These are phyloP conservation scores for Sarocladiaceae sp. DNA, from an alignment of 2,329 filamentous ascomycete genomes.

Conservation along the genomic window DNA sequence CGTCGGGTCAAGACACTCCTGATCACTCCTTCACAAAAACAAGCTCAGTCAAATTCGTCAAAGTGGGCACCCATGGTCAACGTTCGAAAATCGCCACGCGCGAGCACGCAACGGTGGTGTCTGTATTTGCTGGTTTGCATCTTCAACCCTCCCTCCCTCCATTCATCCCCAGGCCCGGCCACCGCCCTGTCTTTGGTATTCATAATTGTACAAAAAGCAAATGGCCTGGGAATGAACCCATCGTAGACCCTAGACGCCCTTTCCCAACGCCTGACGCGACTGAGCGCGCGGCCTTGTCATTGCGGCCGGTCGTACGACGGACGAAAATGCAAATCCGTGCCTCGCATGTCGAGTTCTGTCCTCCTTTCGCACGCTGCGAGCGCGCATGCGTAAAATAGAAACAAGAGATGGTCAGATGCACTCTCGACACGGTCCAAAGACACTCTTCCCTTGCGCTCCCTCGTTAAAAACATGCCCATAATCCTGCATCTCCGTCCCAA, in stretches of 20 bases:
- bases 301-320: background rate
- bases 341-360: background rate
- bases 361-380: background rate
- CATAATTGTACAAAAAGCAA: slow-evolving; percentile 5
- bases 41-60: background rate
- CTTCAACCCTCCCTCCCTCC: background rate
- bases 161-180: slow-evolving; percentile 1
- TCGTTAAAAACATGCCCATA: slow-evolving; percentile 3
- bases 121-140: slow-evolving; percentile 9
- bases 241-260: slow-evolving; percentile 1
- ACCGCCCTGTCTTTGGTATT: background rate
- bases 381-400: background rate
- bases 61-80: background rate
- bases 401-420: background rate
- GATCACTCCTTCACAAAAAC: background rate
- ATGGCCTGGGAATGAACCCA: slow-evolving; percentile 4
- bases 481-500: background rate
- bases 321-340: slow-evolving; percentile 5
- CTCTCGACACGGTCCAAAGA: background rate
- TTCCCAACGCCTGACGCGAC: background rate
- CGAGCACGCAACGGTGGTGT: slow-evolving; percentile 1
- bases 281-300: background rate
- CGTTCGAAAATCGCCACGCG: background rate
- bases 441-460: slow-evolving; percentile 9
- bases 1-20: background rate